Evolutionary conservation across 148 eudicot genomes (phyloP).

Genomic region (Bassia scoparia): DNA sequence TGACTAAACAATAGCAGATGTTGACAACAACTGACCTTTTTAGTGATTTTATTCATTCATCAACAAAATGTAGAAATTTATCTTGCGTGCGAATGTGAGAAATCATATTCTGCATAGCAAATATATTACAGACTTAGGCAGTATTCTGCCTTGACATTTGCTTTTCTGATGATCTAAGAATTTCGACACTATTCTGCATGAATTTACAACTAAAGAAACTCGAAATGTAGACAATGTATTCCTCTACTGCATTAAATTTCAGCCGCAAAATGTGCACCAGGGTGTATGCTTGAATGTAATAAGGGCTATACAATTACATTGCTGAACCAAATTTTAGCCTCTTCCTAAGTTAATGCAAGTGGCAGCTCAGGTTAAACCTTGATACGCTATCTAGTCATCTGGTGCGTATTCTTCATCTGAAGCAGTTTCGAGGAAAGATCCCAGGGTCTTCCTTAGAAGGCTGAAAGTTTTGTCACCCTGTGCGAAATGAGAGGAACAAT

Average conservation of each 20-base stretch:
- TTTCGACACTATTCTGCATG: not conserved
- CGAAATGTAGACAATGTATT: not conserved
- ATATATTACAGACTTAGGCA: too few species aligned
- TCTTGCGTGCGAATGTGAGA: not conserved
- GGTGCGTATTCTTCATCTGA: constrained; percentile 72
- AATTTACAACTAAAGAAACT: not conserved
- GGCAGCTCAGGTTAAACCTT: not conserved
- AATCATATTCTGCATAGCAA: not conserved
- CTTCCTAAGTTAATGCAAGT: not conserved
- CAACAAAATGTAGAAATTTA: not conserved
- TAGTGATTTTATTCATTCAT: too few species aligned
- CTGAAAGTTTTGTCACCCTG: constrained; percentile 85
- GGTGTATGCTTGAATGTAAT: too few species aligned
- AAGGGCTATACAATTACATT: not conserved
- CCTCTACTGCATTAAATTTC: not conserved
- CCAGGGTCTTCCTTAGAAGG: constrained; percentile 68
- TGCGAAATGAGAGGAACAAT: not conserved
- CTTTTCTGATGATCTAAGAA: too few species aligned
- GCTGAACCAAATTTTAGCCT: not conserved
- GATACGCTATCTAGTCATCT: constrained; percentile 39
- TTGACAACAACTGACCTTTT: too few species aligned
- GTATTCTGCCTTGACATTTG: too few species aligned
- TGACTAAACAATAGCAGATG: too few species aligned
- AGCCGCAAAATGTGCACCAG: not conserved
- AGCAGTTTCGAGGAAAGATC: constrained; percentile 70